Evolutionary conservation across 1,284 basidiomycete genomes (phyloP), one percentile per base, ranked within the genome.

Genomic region (Apiotrichum brassicae): DNA sequence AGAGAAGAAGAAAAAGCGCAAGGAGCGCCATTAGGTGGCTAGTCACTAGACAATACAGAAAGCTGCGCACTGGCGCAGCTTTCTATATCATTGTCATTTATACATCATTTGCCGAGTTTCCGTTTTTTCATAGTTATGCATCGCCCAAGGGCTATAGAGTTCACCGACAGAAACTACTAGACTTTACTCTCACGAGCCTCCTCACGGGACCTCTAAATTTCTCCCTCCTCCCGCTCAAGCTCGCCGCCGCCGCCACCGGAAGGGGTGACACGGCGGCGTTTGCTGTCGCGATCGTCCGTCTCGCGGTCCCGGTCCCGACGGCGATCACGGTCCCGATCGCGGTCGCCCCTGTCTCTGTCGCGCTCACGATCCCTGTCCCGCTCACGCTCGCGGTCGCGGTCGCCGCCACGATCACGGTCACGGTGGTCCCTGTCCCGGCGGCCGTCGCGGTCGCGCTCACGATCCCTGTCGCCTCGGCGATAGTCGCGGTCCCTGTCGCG

Each of bases 1-100:
- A 41, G 43, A 54, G 41, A 62, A 63, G 55, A 64, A 62, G 56
- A 61, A 61, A 53, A 65, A 65, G 60, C 45, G 60, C 33, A 64
- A 62, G 57, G 60, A 58, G 46, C 51, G 56, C 33, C 20, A 51
- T 43, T 57, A 57, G 45, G 43, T 38, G 45, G 20, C 25, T 43
- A 14, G 28, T 7, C 25, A n/a, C 14, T 16, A 33, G 41, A n/a
- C 16, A 26, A 8, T n/a, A n/a, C n/a, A n/a, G n/a, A n/a, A n/a
- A n/a, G n/a, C n/a, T n/a, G 36, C 32, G 32, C 26, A 33, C 43
- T 47, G 16, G 43, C 36, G 36, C 24, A 20, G 36, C 12, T 43
- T 23, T 43, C 30, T n/a, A 14, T 30, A 30, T 30, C 28, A 14
- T 30, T 14, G 28, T 30, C 9, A n/a, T 32, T 46, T 39, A 28